A percentile compares a stretch with the other conserved stretches of the same genome.
phyloP scores from a whole-genome alignment of 257 asterid genomes.

The Scutellaria galericulata region DNA sequence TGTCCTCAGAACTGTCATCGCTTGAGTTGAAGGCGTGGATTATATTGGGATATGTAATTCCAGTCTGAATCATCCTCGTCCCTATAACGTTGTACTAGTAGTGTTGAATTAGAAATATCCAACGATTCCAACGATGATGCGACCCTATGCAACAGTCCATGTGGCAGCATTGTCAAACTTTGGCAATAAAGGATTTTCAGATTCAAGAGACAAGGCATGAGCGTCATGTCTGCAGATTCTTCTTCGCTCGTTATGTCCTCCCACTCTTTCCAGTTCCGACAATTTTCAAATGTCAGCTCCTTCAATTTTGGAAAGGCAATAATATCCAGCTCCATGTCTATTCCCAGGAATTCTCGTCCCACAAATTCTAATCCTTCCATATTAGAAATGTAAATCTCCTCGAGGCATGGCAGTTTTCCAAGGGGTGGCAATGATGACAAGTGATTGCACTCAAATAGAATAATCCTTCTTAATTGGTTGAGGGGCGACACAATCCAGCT shows the following conservation, averaged over 20 bases:
- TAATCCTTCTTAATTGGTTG: background rate
- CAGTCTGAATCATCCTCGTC: slow-evolving; percentile 8
- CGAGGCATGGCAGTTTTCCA: slow-evolving; percentile 30
- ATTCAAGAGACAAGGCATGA: slow-evolving; percentile 31
- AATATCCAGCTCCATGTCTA: background rate
- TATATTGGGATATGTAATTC: slow-evolving; percentile 21
- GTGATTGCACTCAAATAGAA: background rate
- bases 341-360: slow-evolving; percentile 40
- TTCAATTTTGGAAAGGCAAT: slow-evolving; percentile 37
- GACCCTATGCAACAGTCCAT: slow-evolving; percentile 24
- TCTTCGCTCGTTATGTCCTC: slow-evolving; percentile 29
- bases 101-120: background rate
- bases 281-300: background rate
- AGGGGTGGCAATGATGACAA: background rate
- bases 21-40: background rate
- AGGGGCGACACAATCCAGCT: background rate
- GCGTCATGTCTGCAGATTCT: background rate
- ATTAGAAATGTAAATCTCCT: slow-evolving; percentile 7
- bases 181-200: background rate
- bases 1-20: too few species aligned
- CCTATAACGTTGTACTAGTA: background rate
- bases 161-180: background rate
- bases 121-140: background rate
- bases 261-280: slow-evolving; percentile 41
- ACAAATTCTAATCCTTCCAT: slow-evolving; percentile 27